phyloP scores from a whole-genome alignment of 768 basidiomycete species.

The Serendipita sp. region DNA sequence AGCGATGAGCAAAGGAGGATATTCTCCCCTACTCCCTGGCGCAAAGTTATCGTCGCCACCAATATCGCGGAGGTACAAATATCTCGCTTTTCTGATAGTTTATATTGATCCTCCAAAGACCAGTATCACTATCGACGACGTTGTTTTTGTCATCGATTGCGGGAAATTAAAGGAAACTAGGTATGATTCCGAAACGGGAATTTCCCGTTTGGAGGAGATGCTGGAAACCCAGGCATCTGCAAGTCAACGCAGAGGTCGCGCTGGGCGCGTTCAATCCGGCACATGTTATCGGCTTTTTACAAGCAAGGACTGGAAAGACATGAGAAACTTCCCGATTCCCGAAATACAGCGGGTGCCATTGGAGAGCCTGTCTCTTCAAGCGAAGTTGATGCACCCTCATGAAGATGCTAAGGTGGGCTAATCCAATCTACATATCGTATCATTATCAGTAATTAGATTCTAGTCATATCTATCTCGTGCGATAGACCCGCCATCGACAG shows the following conservation, averaged over 20 bases:
- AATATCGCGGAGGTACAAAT: slow-evolving; percentile 71
- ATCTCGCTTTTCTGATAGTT: too few relatives aligned
- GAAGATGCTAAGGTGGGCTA: slow-evolving; percentile 54
- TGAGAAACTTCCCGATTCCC: slow-evolving; percentile 61
- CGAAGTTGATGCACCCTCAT: slow-evolving; percentile 62
- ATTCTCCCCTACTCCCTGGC: slow-evolving; percentile 42
- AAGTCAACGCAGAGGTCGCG: slow-evolving; percentile 72
- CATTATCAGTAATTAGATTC: background rate
- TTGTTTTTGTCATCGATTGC: slow-evolving; percentile 68
- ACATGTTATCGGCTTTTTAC: slow-evolving; percentile 83
- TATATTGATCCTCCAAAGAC: slow-evolving; percentile 30
- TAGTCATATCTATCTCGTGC: slow-evolving; percentile 54
- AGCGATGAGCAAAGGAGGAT: slow-evolving; percentile 68
- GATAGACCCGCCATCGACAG: slow-evolving; percentile 65
- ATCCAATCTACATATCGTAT: background rate
- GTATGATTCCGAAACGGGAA: slow-evolving; percentile 47
- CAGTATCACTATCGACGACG: slow-evolving; percentile 80
- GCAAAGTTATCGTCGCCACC: slow-evolving; percentile 80
- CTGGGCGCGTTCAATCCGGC: slow-evolving; percentile 71
- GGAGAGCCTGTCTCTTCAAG: slow-evolving; percentile 62
- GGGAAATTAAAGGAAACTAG: slow-evolving; percentile 77
- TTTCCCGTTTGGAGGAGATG: slow-evolving; percentile 62
- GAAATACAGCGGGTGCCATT: slow-evolving; percentile 80
- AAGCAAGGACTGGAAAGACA: slow-evolving; percentile 44
- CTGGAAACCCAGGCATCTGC: slow-evolving; percentile 69